Percentiles rank a stretch among this genome's conserved stretches.
These are phyloP conservation scores for Pseudoperonospora humuli DNA, from an alignment of 352 stramenopile genomes.

Conservation along the genomic window DNA sequence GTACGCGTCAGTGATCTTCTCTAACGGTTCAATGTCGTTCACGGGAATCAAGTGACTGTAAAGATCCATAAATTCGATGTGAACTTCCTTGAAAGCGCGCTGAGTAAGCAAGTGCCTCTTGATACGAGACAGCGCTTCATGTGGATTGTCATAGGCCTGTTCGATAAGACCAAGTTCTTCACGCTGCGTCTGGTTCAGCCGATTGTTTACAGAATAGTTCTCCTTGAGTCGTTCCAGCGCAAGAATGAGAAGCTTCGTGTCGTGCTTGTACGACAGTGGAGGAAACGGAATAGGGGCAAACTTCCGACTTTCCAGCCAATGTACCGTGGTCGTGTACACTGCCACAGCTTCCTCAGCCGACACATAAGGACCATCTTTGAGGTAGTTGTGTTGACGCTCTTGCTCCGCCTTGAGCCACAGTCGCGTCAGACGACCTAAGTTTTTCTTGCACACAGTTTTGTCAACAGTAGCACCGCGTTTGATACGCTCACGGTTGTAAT, in stretches of 20 bases:
- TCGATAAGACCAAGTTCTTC: conserved; percentile 99
- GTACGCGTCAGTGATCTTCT: conserved; percentile 99
- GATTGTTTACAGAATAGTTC: conserved; percentile 95
- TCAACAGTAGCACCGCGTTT: conserved; percentile 98
- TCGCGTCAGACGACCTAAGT: conserved; percentile 96
- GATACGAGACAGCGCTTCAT: conserved; percentile 97
- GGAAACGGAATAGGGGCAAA: conserved; percentile 99
- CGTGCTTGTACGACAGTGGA: conserved; percentile 99
- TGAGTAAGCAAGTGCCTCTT: conserved; percentile 99
- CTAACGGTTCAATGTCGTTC: conserved; percentile 98
- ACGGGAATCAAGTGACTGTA: conserved; percentile 98
- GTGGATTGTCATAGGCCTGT: conserved; percentile 99
- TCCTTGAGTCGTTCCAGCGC: conserved; percentile 99
- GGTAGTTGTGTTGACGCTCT: conserved; percentile 99
- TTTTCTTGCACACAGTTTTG: conserved; percentile 99
- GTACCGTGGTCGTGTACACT: conserved; percentile 99
- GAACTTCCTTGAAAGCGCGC: conserved; percentile 99
- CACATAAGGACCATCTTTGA: conserved; percentile 98
- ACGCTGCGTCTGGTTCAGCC: conserved; percentile 96
- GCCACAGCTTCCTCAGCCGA: conserved; percentile 98
- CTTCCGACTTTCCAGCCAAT: conserved; percentile 99
- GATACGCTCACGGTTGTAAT: conserved; percentile 99
- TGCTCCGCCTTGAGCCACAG: conserved; percentile 99
- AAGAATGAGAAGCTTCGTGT: conserved; percentile 99
- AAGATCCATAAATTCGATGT: conserved; percentile 99